Base-by-base conservation (phyloP, 2,329 filamentous ascomycete genomes). In the Metarhizium guizhouense region DNA sequence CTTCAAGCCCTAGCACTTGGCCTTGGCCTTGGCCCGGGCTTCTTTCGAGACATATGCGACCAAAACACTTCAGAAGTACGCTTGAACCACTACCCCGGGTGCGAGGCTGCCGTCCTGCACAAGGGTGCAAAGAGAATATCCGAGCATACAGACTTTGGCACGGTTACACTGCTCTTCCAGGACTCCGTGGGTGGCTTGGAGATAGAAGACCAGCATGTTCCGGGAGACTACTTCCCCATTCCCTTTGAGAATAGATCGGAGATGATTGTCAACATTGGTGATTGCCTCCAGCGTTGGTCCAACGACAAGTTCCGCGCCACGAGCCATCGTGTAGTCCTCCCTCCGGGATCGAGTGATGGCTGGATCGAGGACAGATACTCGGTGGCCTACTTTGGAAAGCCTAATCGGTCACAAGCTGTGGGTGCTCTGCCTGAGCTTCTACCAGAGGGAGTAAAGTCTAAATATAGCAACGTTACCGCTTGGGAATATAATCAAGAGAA, bases 1-100 rank as follows among this genome's bases (percentile, higher is more conserved):
- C 91, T 94, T 83, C 77, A 84, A 3, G 87, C 87, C 6, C 87
- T 93, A 56, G 88, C 87, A 1, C 72, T 90, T 14, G 89, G 87
- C 0, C 81, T 93, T 77, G 84, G 79, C 1, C 73, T 92, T 7
- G 78, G 83, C 0, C 77, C 84, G 61, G 65, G 66, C 2, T 93
- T 85, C 74, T 92, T 95, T 62, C 87, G 93, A 62, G 65, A 70
- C 6, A 64, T 78, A 48, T 82, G 85, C 65, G 75, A 74, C 38
- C 76, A 77, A 0, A 72, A 78, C 56, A 78, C 83, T 60, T 82
- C 83, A 58, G 82, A 85, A 58, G 70, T 86, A 10, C 76, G 84
- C 2, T 66, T 87, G 30, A 68, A 85, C 16, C 82, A 86, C 63
- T 86, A 72, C 54, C 71, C 71, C 3, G 63, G 67, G 1, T 61